Evolutionary conservation across 148 eudicot species (phyloP), one percentile per base, ranked within the genome.

Genomic region (Rhododendron ovatum): DNA sequence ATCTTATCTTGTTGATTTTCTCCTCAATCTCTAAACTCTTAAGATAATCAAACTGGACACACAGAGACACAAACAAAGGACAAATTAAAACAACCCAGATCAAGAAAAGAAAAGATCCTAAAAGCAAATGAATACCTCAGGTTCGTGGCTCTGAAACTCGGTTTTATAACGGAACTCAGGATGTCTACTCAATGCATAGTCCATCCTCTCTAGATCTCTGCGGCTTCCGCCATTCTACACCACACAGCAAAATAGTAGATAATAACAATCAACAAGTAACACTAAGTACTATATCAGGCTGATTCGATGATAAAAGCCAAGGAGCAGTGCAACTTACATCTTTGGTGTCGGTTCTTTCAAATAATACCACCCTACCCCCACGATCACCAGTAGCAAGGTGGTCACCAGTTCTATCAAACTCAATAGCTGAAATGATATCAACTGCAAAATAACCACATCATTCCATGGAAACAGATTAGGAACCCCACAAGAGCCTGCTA

Each of bases 11-110:
- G 91, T 97, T 97, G 92, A 97, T 97, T 88, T 97, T 97, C 95
- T 97, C 99, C 90, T 97, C 99, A 82, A 97, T 97, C 88, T 97
- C 99, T 94, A 97, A 94, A 88, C 99, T 97, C 93, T 97, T 97
- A 85, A 97, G 95, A 87, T 97, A 97, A 90, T 97, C 99, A 89
- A 97, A 97, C 99, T 97, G 94, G 87, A 85, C 15, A 8, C 48
- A 41, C 4, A 82, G 88, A 79, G 91, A 59, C 83, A 71, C n/a
- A 18, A 30, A 83, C 59, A 5, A 28, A 82, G 48, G 41, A 47
- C 26, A 53, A 69, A 82, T 88, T 80, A 55, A 86, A 78, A 53
- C 15, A 39, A 33, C n/a, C 74, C 83, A 85, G 39, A 82, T 87
- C 48, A 83, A 48, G 51, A 45, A 81, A 80, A 45, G 15, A 22